phyloP scores from a whole-genome alignment of 2,329 filamentous ascomycete genomes.

The Aspergillus tamarii region DNA sequence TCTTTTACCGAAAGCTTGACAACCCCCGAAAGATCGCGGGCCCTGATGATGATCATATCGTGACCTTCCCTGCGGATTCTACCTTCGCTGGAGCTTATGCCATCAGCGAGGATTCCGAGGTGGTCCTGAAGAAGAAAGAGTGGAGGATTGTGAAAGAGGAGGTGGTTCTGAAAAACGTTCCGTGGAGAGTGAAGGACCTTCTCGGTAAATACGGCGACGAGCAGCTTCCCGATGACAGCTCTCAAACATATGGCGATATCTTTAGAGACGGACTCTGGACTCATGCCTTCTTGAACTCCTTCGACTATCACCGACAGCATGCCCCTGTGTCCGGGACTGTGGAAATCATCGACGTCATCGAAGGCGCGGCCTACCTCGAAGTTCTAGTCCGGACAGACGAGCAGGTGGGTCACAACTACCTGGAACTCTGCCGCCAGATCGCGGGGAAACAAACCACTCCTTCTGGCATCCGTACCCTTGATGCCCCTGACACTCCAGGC shows the following conservation, averaged over 20 bases:
- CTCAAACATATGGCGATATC: constrained; percentile 29
- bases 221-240: background rate
- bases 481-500: constrained; percentile 40
- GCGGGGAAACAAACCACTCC: background rate
- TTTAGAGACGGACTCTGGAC: constrained; percentile 48
- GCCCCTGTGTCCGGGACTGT: constrained; percentile 45
- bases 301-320: constrained; percentile 50
- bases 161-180: background rate
- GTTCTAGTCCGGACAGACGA: too few relatives aligned
- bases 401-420: too few relatives aligned
- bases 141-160: background rate
- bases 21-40: background rate
- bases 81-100: constrained; percentile 27
- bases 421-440: too few relatives aligned
- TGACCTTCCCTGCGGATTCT: constrained; percentile 44
- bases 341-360: constrained; percentile 41
- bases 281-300: constrained; percentile 46
- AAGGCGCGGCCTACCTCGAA: too few relatives aligned
- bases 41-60: constrained; percentile 30
- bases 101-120: too few relatives aligned
- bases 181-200: background rate
- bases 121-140: background rate
- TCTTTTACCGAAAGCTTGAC: background rate
- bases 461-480: background rate
- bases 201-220: too few relatives aligned